phyloP scores from a whole-genome alignment of 2,329 filamentous ascomycete genomes.

The Verticillium zaregamsianum region DNA sequence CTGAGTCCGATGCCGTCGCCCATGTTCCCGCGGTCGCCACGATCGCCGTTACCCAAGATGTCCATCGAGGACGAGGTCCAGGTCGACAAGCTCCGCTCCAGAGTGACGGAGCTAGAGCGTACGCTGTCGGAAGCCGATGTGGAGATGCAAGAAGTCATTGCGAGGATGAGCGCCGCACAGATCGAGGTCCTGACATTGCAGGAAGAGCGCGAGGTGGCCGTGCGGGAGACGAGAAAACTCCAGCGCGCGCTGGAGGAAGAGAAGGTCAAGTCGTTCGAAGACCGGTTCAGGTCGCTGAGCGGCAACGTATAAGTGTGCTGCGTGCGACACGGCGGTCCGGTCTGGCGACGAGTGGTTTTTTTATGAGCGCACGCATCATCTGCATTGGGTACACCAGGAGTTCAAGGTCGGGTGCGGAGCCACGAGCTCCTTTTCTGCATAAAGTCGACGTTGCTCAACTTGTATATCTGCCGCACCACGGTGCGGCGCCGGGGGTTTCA shows the following conservation, averaged over 20 bases:
- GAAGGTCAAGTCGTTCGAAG: constrained; percentile 47
- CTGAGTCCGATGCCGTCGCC: constrained; percentile 28
- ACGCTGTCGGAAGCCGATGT: constrained; percentile 56
- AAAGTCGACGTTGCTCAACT: neutral
- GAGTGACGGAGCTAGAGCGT: constrained; percentile 80
- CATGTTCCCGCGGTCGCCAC: constrained; percentile 31
- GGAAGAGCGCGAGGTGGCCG: constrained; percentile 68
- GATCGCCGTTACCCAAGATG: constrained; percentile 54
- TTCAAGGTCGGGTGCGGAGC: neutral
- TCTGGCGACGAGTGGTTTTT: neutral
- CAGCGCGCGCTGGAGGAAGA: constrained; percentile 64
- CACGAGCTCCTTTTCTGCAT: neutral
- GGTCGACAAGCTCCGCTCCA: constrained; percentile 70
- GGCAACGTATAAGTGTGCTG: constrained; percentile 11
- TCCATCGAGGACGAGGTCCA: constrained; percentile 69
- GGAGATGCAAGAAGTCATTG: constrained; percentile 80
- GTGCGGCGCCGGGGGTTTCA: neutral
- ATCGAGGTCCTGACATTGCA: constrained; percentile 80
- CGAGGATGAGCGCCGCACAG: constrained; percentile 75
- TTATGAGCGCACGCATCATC: neutral
- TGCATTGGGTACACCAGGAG: neutral
- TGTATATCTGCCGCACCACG: neutral
- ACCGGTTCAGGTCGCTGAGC: constrained; percentile 29
- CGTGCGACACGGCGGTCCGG: neutral
- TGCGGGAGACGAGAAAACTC: constrained; percentile 65